Conservation (phyloP, 306 rosid genomes). For the Pyrus bretschneideri region DNA sequence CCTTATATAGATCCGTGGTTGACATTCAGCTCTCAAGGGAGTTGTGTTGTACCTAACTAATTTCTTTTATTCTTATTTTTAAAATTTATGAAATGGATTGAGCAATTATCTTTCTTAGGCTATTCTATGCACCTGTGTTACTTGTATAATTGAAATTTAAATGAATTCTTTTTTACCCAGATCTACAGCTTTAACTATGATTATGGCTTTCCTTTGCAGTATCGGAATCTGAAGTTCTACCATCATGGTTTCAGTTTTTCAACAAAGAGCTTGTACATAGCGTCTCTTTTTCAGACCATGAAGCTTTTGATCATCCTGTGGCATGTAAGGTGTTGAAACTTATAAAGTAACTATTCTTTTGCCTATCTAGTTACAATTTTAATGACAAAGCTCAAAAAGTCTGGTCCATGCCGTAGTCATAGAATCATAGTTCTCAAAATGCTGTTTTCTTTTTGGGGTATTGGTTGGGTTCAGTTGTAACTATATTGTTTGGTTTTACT, state of each 20-base stretch:
- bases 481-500: slow-evolving; percentile 18
- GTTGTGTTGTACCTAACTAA: background rate
- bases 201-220: slow-evolving; percentile 39
- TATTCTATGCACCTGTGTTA: background rate
- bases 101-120: background rate
- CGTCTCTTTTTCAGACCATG: slow-evolving; percentile 91
- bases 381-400: slow-evolving; percentile 1
- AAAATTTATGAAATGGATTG: background rate
- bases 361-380: background rate
- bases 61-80: background rate
- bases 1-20: background rate
- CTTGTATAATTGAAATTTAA: background rate
- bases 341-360: slow-evolving; percentile 5
- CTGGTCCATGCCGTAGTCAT: background rate
- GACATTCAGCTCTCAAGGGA: slow-evolving; percentile 3
- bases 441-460: background rate
- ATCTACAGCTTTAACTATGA: slow-evolving; percentile 1
- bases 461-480: background rate
- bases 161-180: background rate
- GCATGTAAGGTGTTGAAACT: slow-evolving; percentile 63
- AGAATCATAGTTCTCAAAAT: background rate
- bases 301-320: slow-evolving; percentile 99
- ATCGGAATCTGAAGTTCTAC: slow-evolving; percentile 50
- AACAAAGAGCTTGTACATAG: slow-evolving; percentile 73
- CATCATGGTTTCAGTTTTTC: slow-evolving; percentile 83